These are phyloP conservation scores for Alternaria sp. DNA, from an alignment of 2,329 filamentous ascomycete genomes.

Conservation along the genomic window DNA sequence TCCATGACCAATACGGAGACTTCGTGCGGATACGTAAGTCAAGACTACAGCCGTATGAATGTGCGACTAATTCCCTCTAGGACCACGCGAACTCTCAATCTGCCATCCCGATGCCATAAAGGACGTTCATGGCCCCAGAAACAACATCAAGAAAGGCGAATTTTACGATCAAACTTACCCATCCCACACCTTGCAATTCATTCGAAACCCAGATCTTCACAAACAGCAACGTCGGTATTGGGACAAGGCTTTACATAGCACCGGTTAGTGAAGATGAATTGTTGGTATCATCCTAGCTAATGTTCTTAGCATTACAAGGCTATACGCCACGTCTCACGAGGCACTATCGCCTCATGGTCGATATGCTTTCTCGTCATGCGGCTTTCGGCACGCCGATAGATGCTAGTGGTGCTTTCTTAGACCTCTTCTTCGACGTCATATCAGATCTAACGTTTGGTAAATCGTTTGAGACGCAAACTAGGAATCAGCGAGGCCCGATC, in stretches of 20 bases:
- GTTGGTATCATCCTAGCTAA: no score
- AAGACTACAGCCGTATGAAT: not conserved
- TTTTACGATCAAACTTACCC: conserved; percentile 35
- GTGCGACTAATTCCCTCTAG: conserved; percentile 1
- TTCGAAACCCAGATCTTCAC: conserved; percentile 31
- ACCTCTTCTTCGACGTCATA: no score
- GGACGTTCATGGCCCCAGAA: conserved; percentile 28
- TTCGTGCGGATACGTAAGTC: conserved; percentile 31
- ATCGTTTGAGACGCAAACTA: no score
- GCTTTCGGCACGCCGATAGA: no score
- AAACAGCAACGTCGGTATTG: conserved; percentile 33
- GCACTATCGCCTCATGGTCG: no score
- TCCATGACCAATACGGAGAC: conserved; percentile 27
- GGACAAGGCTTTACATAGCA: conserved; percentile 38
- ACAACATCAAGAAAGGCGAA: conserved; percentile 30
- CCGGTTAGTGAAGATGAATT: conserved; percentile 17
- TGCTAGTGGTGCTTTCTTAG: no score
- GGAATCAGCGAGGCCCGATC: no score
- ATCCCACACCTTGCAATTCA: conserved; percentile 31
- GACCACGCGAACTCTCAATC: conserved; percentile 35
- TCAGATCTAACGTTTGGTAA: no score
- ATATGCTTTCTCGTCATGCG: no score
- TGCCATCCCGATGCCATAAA: conserved; percentile 28
- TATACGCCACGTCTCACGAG: no score
- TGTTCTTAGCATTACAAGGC: no score